Percentiles rank a stretch among this genome's conserved stretches.
phyloP scores from a whole-genome alignment of 2,329 filamentous ascomycete species.

The Fusarium cyanostomum region DNA sequence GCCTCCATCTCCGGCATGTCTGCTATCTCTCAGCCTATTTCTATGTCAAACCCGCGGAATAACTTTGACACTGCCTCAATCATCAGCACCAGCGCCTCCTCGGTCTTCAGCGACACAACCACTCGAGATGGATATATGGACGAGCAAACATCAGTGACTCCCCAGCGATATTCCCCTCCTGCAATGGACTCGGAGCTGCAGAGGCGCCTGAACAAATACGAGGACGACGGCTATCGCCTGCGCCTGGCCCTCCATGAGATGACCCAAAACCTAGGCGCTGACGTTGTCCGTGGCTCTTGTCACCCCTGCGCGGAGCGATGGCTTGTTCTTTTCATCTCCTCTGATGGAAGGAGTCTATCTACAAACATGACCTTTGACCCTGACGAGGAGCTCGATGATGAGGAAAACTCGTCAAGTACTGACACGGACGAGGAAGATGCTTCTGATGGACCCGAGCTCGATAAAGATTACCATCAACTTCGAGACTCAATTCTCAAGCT shows the following conservation, averaged over 20 bases:
- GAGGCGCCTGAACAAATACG: slow-evolving; percentile 61
- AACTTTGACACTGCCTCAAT: slow-evolving; percentile 75
- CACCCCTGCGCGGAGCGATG: slow-evolving; percentile 86
- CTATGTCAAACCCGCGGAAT: slow-evolving; percentile 64
- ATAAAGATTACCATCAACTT: slow-evolving; percentile 82
- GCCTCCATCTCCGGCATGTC: slow-evolving; percentile 75
- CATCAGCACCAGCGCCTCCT: slow-evolving; percentile 77
- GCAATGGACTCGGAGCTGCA: slow-evolving; percentile 56
- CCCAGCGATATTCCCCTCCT: slow-evolving; percentile 65
- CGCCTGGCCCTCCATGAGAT: slow-evolving; percentile 76
- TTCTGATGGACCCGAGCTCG: slow-evolving; percentile 69
- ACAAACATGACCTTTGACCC: slow-evolving; percentile 77
- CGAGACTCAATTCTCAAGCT: slow-evolving; percentile 83
- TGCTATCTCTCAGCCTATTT: slow-evolving; percentile 73
- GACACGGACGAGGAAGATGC: slow-evolving; percentile 71
- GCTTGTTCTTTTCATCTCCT: slow-evolving; percentile 81
- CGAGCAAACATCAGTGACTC: slow-evolving; percentile 58
- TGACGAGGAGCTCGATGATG: slow-evolving; percentile 72
- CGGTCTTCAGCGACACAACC: slow-evolving; percentile 76
- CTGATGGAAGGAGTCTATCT: slow-evolving; percentile 75
- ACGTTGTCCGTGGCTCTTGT: slow-evolving; percentile 72
- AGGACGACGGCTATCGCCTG: slow-evolving; percentile 72
- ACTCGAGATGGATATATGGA: slow-evolving; percentile 72
- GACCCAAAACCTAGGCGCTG: slow-evolving; percentile 70
- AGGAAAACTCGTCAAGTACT: slow-evolving; percentile 68